Base-by-base conservation (phyloP, 768 basidiomycete species). In the Mycena sanguinolenta region DNA sequence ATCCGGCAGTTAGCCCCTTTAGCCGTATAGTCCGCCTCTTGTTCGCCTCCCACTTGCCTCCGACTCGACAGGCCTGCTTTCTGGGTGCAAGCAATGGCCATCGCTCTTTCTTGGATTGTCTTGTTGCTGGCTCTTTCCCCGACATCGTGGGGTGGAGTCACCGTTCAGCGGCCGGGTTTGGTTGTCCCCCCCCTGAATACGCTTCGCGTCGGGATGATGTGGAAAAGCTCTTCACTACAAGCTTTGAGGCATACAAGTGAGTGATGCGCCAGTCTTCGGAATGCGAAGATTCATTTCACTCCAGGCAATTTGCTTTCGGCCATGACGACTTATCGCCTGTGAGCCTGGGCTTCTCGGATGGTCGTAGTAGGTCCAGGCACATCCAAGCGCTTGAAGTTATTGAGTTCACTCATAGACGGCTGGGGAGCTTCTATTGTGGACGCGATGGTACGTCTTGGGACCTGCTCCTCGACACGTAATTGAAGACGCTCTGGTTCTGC, bases 351-450 rank as follows among this genome's bases (percentile, higher is more conserved):
- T 63, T 69, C 14, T 63, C 61, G 36, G 67, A 69, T 52, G 67
- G 61, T 36, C 67, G 60, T 21, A 63, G 67, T 68, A 28, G 3
- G 66, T 67, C 13, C 2, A 25, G 1, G 7, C 7, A 9, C 13
- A 16, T 25, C 10, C 3, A 54, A 53, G 7, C 1, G 14, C 14
- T 42, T 17, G 6, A 21, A 42, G 14, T 17, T 16, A 30, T 53
- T 39, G 38, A 12, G 30, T 17, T 19, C n/a, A 28, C 28, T 55
- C 30, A 55, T 28, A 68, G 67, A 68, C 50, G 67, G 67, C 0
- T 69, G 67, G 67, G 67, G 61, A 38, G 67, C 67, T 3, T 63
- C 60, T 1, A 39, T 69, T 34, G 67, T 69, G 44, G 67, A 69
- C 19, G 67, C 67, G 19, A 63, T 69, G 67, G 67, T 69, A 17